Conservation (phyloP, 768 basidiomycete genomes). For the Dioszegia crocea region DNA sequence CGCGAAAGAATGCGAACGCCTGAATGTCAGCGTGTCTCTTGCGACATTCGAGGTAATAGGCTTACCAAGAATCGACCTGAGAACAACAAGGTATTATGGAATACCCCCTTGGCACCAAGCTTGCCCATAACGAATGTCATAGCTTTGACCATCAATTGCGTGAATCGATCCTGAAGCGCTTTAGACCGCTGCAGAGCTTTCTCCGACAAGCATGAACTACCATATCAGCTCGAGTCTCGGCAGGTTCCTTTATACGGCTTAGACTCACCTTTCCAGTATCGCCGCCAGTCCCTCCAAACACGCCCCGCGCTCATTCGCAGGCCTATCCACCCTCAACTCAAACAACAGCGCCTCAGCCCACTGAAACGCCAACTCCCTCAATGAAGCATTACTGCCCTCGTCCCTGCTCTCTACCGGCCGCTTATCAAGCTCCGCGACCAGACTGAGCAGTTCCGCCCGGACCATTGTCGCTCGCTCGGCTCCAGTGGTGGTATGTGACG, state of each 20-base stretch:
- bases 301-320: conserved; percentile 51
- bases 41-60: background rate
- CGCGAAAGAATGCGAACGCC: conserved; percentile 54
- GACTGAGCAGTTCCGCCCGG: conserved; percentile 43
- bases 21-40: conserved; percentile 4
- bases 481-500: conserved; percentile 18
- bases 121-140: conserved; percentile 53
- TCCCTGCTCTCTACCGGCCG: conserved; percentile 27
- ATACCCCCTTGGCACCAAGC: conserved; percentile 53
- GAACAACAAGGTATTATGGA: conserved; percentile 54
- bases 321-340: conserved; percentile 50
- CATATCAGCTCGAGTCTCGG: background rate
- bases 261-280: conserved; percentile 50
- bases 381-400: conserved; percentile 23
- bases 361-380: conserved; percentile 47
- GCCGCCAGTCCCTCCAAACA: conserved; percentile 52
- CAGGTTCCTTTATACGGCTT: background rate
- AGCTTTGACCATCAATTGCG: conserved; percentile 44
- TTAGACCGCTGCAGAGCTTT: conserved; percentile 35
- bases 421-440: conserved; percentile 48
- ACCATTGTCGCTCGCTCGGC: conserved; percentile 45
- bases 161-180: conserved; percentile 40
- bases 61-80: conserved; percentile 51
- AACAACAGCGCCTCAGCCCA: conserved; percentile 48
- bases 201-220: conserved; percentile 48